Conservation (phyloP, 192 early-diverging fungal species). For the Coemansia umbellata region DNA sequence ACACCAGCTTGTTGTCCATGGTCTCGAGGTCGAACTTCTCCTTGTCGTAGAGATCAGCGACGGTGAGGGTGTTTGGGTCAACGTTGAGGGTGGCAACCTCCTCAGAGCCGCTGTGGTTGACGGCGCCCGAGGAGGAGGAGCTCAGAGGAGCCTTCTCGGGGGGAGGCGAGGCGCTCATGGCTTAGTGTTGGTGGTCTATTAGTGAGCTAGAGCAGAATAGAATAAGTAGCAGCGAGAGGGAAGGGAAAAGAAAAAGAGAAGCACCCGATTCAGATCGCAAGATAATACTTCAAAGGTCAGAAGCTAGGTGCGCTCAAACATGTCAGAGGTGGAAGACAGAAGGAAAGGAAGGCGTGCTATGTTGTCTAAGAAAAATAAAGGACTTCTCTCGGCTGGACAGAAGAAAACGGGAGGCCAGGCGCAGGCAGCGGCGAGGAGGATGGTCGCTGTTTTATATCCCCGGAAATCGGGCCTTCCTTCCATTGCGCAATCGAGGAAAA, state of each 20-base stretch:
- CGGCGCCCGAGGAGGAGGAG: constrained; percentile 11
- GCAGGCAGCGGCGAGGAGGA: neutral
- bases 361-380: neutral
- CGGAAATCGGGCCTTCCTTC: constrained; percentile 3
- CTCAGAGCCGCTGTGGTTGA: constrained; percentile 11
- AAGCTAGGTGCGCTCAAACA: constrained; percentile 5
- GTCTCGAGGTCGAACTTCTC: constrained; percentile 76
- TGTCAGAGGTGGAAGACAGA: neutral
- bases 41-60: constrained; percentile 75
- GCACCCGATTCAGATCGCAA: neutral
- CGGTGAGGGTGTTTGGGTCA: constrained; percentile 59
- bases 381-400: neutral
- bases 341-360: neutral
- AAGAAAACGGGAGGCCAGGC: neutral
- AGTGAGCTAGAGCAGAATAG: neutral
- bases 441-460: constrained; percentile 9
- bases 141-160: constrained; percentile 36
- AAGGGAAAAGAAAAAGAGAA: neutral
- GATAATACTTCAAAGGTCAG: neutral
- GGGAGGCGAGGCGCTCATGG: constrained; percentile 23
- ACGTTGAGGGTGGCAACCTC: constrained; percentile 51
- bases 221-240: neutral
- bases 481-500: neutral
- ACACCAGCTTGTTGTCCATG: constrained; percentile 70
- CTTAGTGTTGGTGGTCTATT: neutral